Evolutionary conservation across 73 alveolate genomes (phyloP).

Genomic region (Uronychia setigera): DNA sequence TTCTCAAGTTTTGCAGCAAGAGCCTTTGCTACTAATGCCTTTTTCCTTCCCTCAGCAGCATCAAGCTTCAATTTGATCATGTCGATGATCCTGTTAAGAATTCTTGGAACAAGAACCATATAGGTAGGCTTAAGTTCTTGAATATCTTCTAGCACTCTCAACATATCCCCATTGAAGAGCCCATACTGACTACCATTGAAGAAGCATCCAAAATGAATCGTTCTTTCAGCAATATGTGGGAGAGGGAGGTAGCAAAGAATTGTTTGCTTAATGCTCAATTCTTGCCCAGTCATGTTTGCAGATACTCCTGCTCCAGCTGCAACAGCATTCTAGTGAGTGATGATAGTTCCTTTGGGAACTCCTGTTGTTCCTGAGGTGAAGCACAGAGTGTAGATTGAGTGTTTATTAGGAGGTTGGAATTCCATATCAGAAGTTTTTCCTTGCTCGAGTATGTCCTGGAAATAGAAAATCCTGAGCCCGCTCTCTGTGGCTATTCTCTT

Average conservation of each 20-base stretch:
- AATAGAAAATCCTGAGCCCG: conserved; percentile 56
- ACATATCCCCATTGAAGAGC: conserved; percentile 39
- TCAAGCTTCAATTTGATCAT: conserved; percentile 27
- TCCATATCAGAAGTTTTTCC: conserved; percentile 50
- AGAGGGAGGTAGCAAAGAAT: not conserved
- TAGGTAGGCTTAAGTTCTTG: conserved; percentile 55
- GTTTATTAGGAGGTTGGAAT: conserved; percentile 50
- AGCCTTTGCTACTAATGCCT: not conserved
- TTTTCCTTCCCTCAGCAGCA: not conserved
- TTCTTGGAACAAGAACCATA: conserved; percentile 67
- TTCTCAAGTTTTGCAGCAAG: conserved; percentile 13
- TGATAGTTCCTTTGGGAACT: conserved; percentile 75
- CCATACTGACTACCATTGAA: conserved; percentile 24
- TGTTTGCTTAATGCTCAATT: not conserved
- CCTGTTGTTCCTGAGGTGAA: conserved; percentile 90
- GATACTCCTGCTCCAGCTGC: conserved; percentile 36
- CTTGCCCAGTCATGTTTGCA: not conserved
- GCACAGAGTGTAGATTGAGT: conserved; percentile 65
- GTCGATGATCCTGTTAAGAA: conserved; percentile 51
- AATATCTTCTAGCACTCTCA: conserved; percentile 48
- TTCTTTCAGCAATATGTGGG: not conserved
- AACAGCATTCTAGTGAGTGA: conserved; percentile 65
- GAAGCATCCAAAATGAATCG: not conserved
- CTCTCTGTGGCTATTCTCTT: conserved; percentile 21
- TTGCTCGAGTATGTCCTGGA: conserved; percentile 35